phyloP scores from a whole-genome alignment of 1,284 basidiomycete species.

The Entoloma clypeatum region DNA sequence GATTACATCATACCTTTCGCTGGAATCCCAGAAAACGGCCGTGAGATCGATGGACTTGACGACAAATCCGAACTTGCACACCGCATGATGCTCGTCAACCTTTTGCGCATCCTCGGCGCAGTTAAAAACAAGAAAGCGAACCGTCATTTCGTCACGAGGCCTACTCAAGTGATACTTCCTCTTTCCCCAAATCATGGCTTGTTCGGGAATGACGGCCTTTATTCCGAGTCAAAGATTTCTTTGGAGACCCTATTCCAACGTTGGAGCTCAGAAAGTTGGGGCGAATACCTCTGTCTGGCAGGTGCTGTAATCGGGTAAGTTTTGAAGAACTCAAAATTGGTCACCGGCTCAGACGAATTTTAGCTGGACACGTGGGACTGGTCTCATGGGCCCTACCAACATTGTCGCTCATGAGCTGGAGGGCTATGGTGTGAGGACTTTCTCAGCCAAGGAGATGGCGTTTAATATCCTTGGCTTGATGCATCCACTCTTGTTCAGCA shows the following conservation, averaged over 20 bases:
- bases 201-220: constrained; percentile 97
- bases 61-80: constrained; percentile 98
- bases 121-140: constrained; percentile 98
- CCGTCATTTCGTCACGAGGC: constrained; percentile 93
- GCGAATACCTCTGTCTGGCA: constrained; percentile 96
- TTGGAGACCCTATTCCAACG: constrained; percentile 97
- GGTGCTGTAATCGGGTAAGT: constrained; percentile 95
- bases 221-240: constrained; percentile 98
- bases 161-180: constrained; percentile 96
- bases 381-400: constrained; percentile 94
- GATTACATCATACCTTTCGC: constrained; percentile 99
- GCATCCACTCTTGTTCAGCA: constrained; percentile 99
- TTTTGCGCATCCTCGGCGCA: constrained; percentile 92
- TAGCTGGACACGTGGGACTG: constrained; percentile 97
- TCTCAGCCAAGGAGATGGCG: constrained; percentile 99
- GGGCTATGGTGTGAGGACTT: constrained; percentile 91
- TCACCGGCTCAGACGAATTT: constrained; percentile 17
- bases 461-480: constrained; percentile 99
- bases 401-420: constrained; percentile 94
- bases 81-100: constrained; percentile 94
- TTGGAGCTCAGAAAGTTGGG: constrained; percentile 99
- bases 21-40: constrained; percentile 96
- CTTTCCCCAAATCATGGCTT: constrained; percentile 97
- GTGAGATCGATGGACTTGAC: constrained; percentile 95
- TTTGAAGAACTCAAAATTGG: constrained; percentile 3